Evolutionary conservation across 441 rosid species (phyloP), one percentile per base, ranked within the genome.

Genomic region (Erodium texanum): DNA sequence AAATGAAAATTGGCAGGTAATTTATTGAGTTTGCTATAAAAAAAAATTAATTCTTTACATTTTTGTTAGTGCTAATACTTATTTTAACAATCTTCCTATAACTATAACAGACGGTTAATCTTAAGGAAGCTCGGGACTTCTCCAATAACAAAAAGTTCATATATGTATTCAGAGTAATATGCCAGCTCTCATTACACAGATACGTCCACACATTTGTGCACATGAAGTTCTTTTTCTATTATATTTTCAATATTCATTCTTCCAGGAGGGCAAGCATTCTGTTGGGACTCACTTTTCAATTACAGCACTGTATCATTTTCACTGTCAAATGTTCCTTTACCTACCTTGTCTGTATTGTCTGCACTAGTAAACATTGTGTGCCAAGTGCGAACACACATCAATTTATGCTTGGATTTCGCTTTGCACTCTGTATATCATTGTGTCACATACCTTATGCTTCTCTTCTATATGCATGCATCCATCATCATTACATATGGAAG

Each of bases 1-100:
- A 58, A 88, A 94, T 65, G 99, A 94, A 85, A 87, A 81, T 71
- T 94, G 99, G 99, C 82, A 92, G 98, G 99, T 94, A 78, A 71
- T 70, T 69, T 70, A 41, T 69, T 19, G 16, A 12, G 66, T 23
- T 61, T 52, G 72, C 65, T 34, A 68, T n/a, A n/a, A n/a, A n/a
- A 52, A 52, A 50, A 20, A 50, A 63, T 24, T 54, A 52, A 61
- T 36, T 66, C 65, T 32, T 29, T 23, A 59, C 34, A 62, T 62
- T 62, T 67, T 77, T 62, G 68, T 68, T 41, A 48, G 48, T 24
- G 63, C 65, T 68, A 24, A 24, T 70, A 62, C 65, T 34, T 36
- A 59, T 80, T 67, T 77, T 68, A 71, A 66, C 19, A n/a, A 24
- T 62, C 63, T 65, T 73, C 62, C 64, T 24, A 58, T 76, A 66